Evolutionary conservation across 2,329 filamentous ascomycete species (phyloP).

Genomic region (Penicillium sp.): DNA sequence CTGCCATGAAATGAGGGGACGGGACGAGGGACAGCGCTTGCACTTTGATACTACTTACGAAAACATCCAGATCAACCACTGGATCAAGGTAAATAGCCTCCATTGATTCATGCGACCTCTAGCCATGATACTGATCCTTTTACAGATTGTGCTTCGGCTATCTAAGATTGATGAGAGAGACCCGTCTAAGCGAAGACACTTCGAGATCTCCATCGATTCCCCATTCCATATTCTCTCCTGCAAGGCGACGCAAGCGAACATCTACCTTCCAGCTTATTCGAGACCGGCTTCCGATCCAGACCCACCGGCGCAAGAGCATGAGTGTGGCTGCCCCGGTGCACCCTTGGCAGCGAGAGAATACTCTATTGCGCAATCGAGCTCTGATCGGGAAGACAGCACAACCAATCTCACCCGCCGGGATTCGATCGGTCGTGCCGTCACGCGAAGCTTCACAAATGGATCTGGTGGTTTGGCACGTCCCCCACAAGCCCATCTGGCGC

Average conservation of each 20-base stretch:
- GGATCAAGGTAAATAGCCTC: constrained; percentile 75
- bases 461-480: constrained; percentile 46
- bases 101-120: not conserved
- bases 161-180: constrained; percentile 80
- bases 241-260: constrained; percentile 89
- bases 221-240: constrained; percentile 92
- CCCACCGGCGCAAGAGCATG: constrained; percentile 58
- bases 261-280: constrained; percentile 78
- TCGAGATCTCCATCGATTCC: constrained; percentile 95
- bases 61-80: constrained; percentile 91
- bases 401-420: constrained; percentile 19
- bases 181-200: constrained; percentile 78
- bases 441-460: constrained; percentile 42
- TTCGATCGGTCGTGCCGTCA: constrained; percentile 22
- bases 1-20: constrained; percentile 77
- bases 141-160: constrained; percentile 84
- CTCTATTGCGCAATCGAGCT: constrained; percentile 14
- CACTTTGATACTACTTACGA: constrained; percentile 93
- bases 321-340: constrained; percentile 69
- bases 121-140: constrained; percentile 13
- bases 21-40: constrained; percentile 65
- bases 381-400: constrained; percentile 32
- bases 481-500: constrained; percentile 51
- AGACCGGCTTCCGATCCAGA: constrained; percentile 53
- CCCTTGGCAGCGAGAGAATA: constrained; percentile 42